A percentile compares a stretch with the other conserved stretches of the same genome.
Evolutionary conservation across 345 rosid species (phyloP).

Genomic region (Salix koriyanagi): DNA sequence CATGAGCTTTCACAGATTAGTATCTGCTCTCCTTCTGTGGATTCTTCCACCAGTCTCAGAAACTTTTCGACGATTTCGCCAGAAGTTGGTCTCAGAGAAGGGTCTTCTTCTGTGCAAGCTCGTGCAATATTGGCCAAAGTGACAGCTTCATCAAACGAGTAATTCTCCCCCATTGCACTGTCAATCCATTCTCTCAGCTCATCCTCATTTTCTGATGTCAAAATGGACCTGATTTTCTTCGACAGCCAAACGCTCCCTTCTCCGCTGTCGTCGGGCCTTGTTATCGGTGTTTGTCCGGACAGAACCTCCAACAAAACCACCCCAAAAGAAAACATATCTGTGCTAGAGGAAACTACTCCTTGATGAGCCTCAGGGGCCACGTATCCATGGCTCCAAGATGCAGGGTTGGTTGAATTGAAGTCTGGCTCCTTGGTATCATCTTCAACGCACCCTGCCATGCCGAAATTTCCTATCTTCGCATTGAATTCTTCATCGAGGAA

Average conservation of each 20-base stretch:
- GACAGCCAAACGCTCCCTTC: constrained; percentile 35
- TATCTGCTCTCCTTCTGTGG: constrained; percentile 36
- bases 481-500: constrained; percentile 86
- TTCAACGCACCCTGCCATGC: constrained; percentile 51
- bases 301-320: constrained; percentile 64
- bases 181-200: constrained; percentile 72
- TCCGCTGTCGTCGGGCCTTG: constrained; percentile 35
- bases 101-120: constrained; percentile 64
- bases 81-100: constrained; percentile 61
- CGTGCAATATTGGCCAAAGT: constrained; percentile 61
- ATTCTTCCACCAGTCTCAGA: constrained; percentile 53
- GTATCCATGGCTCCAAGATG: constrained; percentile 39
- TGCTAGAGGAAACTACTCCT: constrained; percentile 43
- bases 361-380: constrained; percentile 57
- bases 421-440: constrained; percentile 31
- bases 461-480: constrained; percentile 75
- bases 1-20: constrained; percentile 59
- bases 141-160: constrained; percentile 59
- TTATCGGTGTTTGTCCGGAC: constrained; percentile 58
- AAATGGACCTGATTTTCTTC: constrained; percentile 39
- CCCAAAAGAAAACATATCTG: constrained; percentile 72
- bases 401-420: constrained; percentile 29
- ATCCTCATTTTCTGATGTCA: constrained; percentile 43
- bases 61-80: constrained; percentile 71
- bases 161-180: constrained; percentile 63